phyloP scores from a whole-genome alignment of 225 moss, liverwort and hornwort species.

The Climacium dendroides region DNA sequence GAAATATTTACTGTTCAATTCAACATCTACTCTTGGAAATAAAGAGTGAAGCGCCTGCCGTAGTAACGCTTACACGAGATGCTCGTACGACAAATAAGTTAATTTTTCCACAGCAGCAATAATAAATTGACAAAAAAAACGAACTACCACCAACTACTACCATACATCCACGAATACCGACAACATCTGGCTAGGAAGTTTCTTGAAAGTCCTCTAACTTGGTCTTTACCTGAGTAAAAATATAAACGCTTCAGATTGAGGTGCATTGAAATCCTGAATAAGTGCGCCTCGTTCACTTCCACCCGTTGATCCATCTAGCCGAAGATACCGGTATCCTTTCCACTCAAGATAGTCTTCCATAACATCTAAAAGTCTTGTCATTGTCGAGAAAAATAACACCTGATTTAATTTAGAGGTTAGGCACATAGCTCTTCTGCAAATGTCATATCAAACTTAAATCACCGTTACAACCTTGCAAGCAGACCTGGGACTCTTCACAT shows the following conservation, averaged over 20 bases:
- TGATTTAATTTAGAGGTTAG: conserved; percentile 14
- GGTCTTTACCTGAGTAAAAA: conserved; percentile 72
- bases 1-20: not conserved
- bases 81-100: not conserved
- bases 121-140: not conserved
- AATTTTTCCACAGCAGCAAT: not conserved
- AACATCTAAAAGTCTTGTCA: conserved; percentile 96
- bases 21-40: not conserved
- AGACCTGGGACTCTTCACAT: not conserved
- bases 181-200: not conserved
- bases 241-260: conserved; percentile 92
- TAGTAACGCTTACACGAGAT: not conserved
- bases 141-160: not conserved
- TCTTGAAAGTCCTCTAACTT: not conserved
- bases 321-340: conserved; percentile 89
- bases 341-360: conserved; percentile 98
- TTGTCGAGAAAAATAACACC: conserved; percentile 97
- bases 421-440: not conserved
- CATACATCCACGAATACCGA: not conserved
- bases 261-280: conserved; percentile 89
- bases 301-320: conserved; percentile 90
- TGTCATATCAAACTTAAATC: not conserved
- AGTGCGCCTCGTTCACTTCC: conserved; percentile 95
- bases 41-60: not conserved
- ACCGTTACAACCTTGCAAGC: not conserved